Base-by-base conservation (phyloP, 2,329 filamentous ascomycete genomes). In the Microsporum audouinii region DNA sequence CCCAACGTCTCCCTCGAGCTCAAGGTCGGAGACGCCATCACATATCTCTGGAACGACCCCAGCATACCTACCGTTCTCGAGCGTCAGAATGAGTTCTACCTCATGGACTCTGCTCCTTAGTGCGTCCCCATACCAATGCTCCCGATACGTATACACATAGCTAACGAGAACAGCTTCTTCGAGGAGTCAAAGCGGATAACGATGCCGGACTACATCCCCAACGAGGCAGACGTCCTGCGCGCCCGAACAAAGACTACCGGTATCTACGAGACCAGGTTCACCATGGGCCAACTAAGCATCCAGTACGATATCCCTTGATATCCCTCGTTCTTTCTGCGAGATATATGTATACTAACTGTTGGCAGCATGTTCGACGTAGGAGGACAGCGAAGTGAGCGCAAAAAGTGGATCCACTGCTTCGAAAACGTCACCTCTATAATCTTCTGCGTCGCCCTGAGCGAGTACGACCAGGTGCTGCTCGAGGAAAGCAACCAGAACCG, bases 361-460 rank as follows among this genome's bases (percentile, higher is more conserved):
- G 41, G 38, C 14, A 97, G 92, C 78, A 99, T 99, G 94, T 99
- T 99, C 72, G 94, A 99, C 74, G 94, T 99, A 3, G 94, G 94
- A 65, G 94, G 94, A 29, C 94, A 99, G 76, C 82, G 94, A 72
- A 97, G 92, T 74, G 94, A 99, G 77, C 84, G 94, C 65, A 99
- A 99, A 80, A 99, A 99, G 79, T 99, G 94, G 94, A 99, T 99
- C 72, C 94, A 99, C 77, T 99, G 94, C 78, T 99, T 99, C 75
- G 94, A 99, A 75, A 97, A 97, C 69, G 94, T 99, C 69, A 99
- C 94, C 49, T 97, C 94, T 2, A 99, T 99, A 75, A 99, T 99
- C 68, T 99, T 99, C 77, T 99, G 94, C 71, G 94, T 99, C 64
- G 94, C 94, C 14, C 78, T 99, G 68, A 97, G 91, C 78, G 94